A percentile compares a stretch with the other conserved stretches of the same genome.
phyloP scores from a whole-genome alignment of 2,329 filamentous ascomycete species.

The Trichoderma lentiforme region DNA sequence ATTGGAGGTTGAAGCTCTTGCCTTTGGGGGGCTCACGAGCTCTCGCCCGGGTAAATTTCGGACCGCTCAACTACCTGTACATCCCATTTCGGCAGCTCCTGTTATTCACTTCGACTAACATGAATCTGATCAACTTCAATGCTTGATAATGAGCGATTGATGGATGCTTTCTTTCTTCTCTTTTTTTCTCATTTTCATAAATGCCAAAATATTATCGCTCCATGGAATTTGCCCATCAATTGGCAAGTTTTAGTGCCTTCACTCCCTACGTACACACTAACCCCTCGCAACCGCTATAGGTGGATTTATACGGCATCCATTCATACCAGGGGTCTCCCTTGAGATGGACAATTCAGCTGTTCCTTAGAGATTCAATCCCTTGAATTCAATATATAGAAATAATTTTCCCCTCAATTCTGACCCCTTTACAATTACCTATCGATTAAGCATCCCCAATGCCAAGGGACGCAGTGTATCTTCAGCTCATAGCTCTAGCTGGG shows the following conservation, averaged over 20 bases:
- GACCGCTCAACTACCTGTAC: background rate
- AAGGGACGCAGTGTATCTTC: background rate
- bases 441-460: background rate
- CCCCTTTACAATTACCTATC: background rate
- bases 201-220: no score
- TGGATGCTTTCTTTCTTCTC: background rate
- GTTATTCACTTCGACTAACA: background rate
- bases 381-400: background rate
- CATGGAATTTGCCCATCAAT: background rate
- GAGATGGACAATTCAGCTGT: background rate
- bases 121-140: background rate
- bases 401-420: background rate
- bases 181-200: background rate
- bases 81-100: constrained; percentile 2
- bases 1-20: background rate
- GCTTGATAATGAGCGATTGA: background rate
- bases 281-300: background rate
- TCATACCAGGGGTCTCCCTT: background rate
- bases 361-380: background rate
- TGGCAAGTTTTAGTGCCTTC: background rate
- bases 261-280: background rate
- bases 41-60: constrained; percentile 16
- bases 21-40: constrained; percentile 1
- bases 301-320: background rate
- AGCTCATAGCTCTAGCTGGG: background rate